These are phyloP conservation scores for Salix viminalis DNA, from an alignment of 345 rosid species.

Conservation along the genomic window DNA sequence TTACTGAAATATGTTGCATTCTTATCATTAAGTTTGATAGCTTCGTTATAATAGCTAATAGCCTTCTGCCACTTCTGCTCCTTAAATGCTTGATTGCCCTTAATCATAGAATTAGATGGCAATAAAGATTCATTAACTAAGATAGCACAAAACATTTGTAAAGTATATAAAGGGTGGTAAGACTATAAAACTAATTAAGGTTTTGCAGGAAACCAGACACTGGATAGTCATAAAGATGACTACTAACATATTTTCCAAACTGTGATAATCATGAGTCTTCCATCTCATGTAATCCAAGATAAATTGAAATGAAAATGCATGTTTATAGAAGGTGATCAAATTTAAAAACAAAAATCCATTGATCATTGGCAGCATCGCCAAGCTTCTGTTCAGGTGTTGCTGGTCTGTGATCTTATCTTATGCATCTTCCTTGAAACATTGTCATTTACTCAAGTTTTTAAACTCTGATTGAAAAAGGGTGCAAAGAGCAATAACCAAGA, in stretches of 20 bases:
- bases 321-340: neutral
- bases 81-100: conserved; percentile 97
- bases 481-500: neutral
- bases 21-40: conserved; percentile 67
- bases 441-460: neutral
- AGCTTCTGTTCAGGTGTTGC: neutral
- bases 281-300: neutral
- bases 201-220: neutral
- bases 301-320: neutral
- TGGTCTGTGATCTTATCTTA: neutral
- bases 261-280: neutral
- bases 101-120: neutral
- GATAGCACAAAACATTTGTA: neutral
- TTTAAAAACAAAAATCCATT: neutral
- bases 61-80: conserved; percentile 87
- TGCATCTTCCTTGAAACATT: neutral
- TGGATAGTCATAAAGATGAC: neutral
- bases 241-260: neutral
- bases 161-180: neutral
- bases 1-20: conserved; percentile 92
- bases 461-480: neutral
- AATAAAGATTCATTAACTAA: neutral
- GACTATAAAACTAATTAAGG: neutral
- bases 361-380: neutral
- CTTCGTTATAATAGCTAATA: conserved; percentile 70